Percentiles rank a stretch among this genome's conserved stretches.
These are phyloP conservation scores for Vigna radiata DNA, from an alignment of 306 rosid species.

Conservation along the genomic window DNA sequence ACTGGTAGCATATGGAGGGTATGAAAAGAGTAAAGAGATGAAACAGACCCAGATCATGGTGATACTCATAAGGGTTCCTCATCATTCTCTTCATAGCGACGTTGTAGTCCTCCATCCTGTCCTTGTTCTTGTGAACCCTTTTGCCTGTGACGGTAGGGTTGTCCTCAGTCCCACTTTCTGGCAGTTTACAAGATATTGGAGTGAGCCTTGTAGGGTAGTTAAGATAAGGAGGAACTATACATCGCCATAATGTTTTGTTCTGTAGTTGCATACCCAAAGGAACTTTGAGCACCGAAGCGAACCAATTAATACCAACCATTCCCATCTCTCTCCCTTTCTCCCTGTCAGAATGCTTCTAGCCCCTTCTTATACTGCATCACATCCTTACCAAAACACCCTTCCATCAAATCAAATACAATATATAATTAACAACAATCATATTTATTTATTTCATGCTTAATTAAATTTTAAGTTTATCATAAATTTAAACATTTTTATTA, in stretches of 20 bases:
- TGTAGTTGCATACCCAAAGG: slow-evolving; percentile 42
- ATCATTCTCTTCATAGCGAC: slow-evolving; percentile 88
- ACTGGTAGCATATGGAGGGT: background rate
- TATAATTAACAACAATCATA: too few relatives aligned
- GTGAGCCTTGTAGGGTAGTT: slow-evolving; percentile 33
- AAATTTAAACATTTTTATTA: too few relatives aligned
- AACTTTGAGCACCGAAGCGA: slow-evolving; percentile 48
- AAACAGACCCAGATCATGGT: slow-evolving; percentile 89
- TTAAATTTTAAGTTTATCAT: too few relatives aligned
- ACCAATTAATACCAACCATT: slow-evolving; percentile 45
- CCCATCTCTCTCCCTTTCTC: slow-evolving; percentile 49
- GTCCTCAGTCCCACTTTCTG: slow-evolving; percentile 67
- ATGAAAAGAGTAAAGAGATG: slow-evolving; percentile 40
- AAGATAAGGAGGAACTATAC: slow-evolving; percentile 34
- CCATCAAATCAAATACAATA: too few relatives aligned
- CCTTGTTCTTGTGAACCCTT: slow-evolving; percentile 47
- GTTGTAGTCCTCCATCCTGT: slow-evolving; percentile 82
- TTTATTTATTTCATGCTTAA: too few relatives aligned
- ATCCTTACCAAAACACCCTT: slow-evolving; percentile 39
- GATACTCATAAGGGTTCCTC: slow-evolving; percentile 95
- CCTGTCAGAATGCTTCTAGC: background rate
- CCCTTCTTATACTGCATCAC: slow-evolving; percentile 7
- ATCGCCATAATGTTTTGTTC: slow-evolving; percentile 38
- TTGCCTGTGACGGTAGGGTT: slow-evolving; percentile 37
- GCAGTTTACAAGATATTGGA: slow-evolving; percentile 56